Evolutionary conservation across 495 filamentous ascomycete genomes (phyloP).

Genomic region (Hypoxylon intermedium): DNA sequence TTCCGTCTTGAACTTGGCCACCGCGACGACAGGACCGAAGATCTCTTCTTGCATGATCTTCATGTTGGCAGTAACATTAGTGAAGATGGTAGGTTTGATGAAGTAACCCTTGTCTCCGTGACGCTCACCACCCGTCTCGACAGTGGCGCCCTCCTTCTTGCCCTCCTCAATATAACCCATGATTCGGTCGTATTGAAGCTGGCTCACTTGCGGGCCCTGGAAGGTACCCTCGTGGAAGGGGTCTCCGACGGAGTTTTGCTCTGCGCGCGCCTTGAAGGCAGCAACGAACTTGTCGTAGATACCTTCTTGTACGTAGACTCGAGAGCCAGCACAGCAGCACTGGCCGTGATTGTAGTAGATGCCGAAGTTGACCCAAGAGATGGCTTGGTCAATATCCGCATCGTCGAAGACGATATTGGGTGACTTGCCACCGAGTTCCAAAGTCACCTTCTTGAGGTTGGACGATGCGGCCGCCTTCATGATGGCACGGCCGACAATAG

Average conservation of each 20-base stretch:
- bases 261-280: conserved; percentile 85
- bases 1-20: conserved; percentile 92
- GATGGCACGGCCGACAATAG: conserved; percentile 85
- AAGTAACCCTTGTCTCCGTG: conserved; percentile 93
- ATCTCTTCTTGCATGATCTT: conserved; percentile 99
- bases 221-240: conserved; percentile 88
- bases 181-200: conserved; percentile 95
- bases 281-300: conserved; percentile 95
- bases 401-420: conserved; percentile 98
- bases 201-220: conserved; percentile 96
- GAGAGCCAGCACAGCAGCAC: conserved; percentile 96
- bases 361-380: conserved; percentile 98
- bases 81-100: conserved; percentile 98
- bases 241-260: conserved; percentile 86
- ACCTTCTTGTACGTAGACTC: conserved; percentile 92
- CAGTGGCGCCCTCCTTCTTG: conserved; percentile 83
- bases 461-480: conserved; percentile 95
- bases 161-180: conserved; percentile 97
- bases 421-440: conserved; percentile 97
- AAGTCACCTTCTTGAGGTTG: conserved; percentile 99
- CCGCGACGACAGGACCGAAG: conserved; percentile 92
- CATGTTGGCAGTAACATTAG: conserved; percentile 86
- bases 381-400: conserved; percentile 93
- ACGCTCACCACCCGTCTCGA: conserved; percentile 86
- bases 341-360: conserved; percentile 99